Conservation (phyloP, 2,329 filamentous ascomycete genomes). For the Alternaria postmessia region DNA sequence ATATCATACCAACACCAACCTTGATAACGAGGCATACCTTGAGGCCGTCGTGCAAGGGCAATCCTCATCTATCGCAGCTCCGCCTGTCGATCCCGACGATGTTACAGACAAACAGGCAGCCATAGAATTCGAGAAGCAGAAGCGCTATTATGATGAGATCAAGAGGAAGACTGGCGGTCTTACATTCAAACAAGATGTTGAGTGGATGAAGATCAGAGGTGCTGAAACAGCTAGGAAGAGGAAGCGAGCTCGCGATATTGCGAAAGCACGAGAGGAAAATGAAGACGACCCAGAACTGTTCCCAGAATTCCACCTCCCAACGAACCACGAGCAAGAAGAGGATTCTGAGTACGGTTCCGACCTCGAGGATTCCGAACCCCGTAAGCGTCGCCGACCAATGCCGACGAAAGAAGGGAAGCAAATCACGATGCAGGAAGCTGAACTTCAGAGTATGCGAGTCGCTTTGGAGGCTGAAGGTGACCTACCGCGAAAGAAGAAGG, state of each 20-base stretch:
- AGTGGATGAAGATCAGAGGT: constrained; percentile 37
- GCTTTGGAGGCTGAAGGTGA: constrained; percentile 37
- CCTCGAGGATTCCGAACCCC: constrained; percentile 5
- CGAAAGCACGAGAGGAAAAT: constrained; percentile 16
- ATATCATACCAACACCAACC: background rate
- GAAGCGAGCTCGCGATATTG: constrained; percentile 29
- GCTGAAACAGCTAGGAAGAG: constrained; percentile 28
- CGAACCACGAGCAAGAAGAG: constrained; percentile 8
- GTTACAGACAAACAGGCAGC: constrained; percentile 19
- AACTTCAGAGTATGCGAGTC: constrained; percentile 40
- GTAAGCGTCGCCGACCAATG: constrained; percentile 25
- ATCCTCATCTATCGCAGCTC: background rate
- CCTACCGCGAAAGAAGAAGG: constrained; percentile 32
- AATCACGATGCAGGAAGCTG: constrained; percentile 36
- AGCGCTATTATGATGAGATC: constrained; percentile 31
- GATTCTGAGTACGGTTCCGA: constrained; percentile 16
- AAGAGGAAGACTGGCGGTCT: constrained; percentile 27
- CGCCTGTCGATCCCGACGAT: constrained; percentile 12
- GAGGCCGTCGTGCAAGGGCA: constrained; percentile 17
- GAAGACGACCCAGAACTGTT: constrained; percentile 22
- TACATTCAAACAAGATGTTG: constrained; percentile 36
- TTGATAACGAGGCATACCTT: constrained; percentile 24
- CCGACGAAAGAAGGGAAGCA: constrained; percentile 22
- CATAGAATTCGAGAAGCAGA: constrained; percentile 28
- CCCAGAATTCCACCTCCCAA: constrained; percentile 3